Percentiles rank a stretch among this genome's conserved stretches.
Conservation (phyloP, 2,329 filamentous ascomycete species). For the Sporothrix humicola region DNA sequence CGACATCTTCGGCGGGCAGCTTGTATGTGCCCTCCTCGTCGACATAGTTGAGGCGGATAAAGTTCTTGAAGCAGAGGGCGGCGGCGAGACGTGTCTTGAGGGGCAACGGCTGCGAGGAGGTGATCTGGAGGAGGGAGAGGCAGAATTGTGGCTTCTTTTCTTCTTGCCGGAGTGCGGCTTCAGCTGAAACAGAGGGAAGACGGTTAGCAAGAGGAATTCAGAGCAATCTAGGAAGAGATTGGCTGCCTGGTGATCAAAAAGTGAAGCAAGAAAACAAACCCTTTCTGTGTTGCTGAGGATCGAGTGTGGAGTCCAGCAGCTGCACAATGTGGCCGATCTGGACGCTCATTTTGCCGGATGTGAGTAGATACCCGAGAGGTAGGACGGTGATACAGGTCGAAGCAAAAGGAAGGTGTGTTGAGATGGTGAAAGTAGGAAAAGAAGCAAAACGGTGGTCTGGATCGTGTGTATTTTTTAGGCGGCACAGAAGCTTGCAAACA, state of each 20-base stretch:
- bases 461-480: conserved; percentile 27
- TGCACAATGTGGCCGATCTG: conserved; percentile 70
- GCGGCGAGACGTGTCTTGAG: conserved; percentile 82
- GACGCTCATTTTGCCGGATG: conserved; percentile 57
- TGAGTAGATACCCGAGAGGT: neutral
- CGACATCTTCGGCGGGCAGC: conserved; percentile 79
- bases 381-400: neutral
- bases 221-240: neutral
- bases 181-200: conserved; percentile 62
- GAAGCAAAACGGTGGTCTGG: neutral
- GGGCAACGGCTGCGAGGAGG: conserved; percentile 74
- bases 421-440: neutral
- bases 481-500: conserved; percentile 31
- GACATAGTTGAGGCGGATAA: conserved; percentile 91
- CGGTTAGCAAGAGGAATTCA: neutral
- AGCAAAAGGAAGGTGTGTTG: neutral
- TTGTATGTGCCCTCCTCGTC: conserved; percentile 96
- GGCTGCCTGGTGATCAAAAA: neutral
- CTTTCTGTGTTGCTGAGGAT: conserved; percentile 86
- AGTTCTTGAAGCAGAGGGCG: conserved; percentile 97
- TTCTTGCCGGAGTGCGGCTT: conserved; percentile 77
- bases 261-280: conserved; percentile 56
- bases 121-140: conserved; percentile 85
- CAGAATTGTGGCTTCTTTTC: conserved; percentile 88
- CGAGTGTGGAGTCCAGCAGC: conserved; percentile 88